Conservation (phyloP, 176 grass and related monocot species). For the Carex myosuroides region DNA sequence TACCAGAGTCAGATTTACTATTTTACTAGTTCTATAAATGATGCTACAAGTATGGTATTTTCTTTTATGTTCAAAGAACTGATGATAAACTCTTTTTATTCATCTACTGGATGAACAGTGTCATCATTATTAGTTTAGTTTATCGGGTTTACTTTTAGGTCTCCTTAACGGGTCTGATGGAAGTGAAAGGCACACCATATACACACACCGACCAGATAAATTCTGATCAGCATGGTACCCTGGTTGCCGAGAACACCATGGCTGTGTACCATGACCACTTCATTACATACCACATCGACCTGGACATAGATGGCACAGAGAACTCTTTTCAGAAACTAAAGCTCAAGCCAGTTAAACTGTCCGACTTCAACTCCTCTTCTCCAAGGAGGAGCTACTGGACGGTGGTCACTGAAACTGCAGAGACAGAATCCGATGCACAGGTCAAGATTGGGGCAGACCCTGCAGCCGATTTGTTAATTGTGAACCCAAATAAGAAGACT, state of each 20-base stretch:
- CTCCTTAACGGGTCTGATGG: constrained; percentile 46
- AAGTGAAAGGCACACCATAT: constrained; percentile 50
- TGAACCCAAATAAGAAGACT: constrained; percentile 59
- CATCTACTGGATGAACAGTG: neutral
- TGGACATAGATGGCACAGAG: constrained; percentile 66
- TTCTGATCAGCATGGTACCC: constrained; percentile 34
- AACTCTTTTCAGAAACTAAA: constrained; percentile 67
- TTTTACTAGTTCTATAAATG: neutral
- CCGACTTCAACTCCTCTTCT: constrained; percentile 19
- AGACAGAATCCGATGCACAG: constrained; percentile 45
- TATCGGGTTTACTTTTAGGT: constrained; percentile 27
- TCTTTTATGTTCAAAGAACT: neutral
- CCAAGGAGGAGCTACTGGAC: constrained; percentile 74
- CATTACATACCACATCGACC: constrained; percentile 63
- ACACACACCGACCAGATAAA: constrained; percentile 41
- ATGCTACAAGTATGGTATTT: neutral
- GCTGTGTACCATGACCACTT: constrained; percentile 88
- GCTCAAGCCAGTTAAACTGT: constrained; percentile 17
- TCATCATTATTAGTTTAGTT: neutral
- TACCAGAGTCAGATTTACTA: neutral
- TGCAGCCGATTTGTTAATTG: constrained; percentile 43
- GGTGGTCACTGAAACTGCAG: constrained; percentile 44
- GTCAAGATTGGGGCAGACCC: constrained; percentile 28
- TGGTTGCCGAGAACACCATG: constrained; percentile 62
- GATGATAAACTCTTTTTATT: neutral